phyloP scores from a whole-genome alignment of 768 basidiomycete genomes.

The Pisolithus microcarpus region DNA sequence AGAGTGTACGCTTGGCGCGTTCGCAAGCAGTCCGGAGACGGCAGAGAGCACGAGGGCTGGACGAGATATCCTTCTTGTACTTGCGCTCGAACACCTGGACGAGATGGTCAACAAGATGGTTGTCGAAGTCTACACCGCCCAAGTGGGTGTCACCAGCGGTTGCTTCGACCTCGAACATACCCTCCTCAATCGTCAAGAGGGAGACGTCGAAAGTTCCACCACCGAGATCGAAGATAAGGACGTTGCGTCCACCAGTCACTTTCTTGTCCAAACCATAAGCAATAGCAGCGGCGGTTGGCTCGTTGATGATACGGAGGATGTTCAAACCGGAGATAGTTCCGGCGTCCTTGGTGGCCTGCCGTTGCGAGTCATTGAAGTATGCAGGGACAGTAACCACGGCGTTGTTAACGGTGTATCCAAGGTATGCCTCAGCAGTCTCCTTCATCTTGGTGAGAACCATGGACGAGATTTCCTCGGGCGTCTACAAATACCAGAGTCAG shows the following conservation, averaged over 20 bases:
- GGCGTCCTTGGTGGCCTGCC: constrained; percentile 41
- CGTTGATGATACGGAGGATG: constrained; percentile 42
- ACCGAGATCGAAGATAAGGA: constrained; percentile 37
- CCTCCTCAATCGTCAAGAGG: no score
- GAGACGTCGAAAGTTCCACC: constrained; percentile 49
- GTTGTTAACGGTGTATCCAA: constrained; percentile 48
- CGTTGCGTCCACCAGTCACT: constrained; percentile 45
- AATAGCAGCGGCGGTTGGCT: constrained; percentile 44
- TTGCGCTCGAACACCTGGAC: no score
- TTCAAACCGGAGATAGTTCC: constrained; percentile 41
- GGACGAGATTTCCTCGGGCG: constrained; percentile 44
- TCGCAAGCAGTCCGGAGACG: no score
- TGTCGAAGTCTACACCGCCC: no score
- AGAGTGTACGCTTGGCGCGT: no score
- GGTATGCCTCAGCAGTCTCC: constrained; percentile 56
- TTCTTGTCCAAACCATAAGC: constrained; percentile 43
- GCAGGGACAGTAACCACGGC: constrained; percentile 89
- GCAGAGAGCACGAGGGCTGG: no score
- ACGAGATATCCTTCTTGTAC: no score
- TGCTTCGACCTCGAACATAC: no score
- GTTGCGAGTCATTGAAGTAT: constrained; percentile 48
- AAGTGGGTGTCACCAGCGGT: no score
- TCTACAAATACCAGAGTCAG: constrained; percentile 57
- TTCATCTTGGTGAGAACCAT: not conserved
- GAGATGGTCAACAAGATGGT: no score